Percentiles rank a stretch among this genome's conserved stretches.
Conservation (phyloP, 2,329 filamentous ascomycete genomes). For the Diplodia mutila region DNA sequence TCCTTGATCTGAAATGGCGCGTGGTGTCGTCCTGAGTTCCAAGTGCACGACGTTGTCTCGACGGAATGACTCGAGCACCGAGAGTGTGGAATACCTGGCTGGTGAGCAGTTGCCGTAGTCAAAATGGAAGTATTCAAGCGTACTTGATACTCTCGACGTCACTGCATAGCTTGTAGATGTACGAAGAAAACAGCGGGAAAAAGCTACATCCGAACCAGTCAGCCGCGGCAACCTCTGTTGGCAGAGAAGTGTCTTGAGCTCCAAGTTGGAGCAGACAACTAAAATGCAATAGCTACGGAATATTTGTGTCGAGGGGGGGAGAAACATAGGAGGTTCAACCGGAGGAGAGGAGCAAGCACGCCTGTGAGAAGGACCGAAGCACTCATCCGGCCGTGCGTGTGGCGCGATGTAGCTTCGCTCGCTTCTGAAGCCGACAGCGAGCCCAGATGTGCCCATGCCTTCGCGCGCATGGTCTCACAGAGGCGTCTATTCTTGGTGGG, state of each 20-base stretch:
- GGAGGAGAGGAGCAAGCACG: background rate
- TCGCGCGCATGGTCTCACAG: background rate
- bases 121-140: constrained; percentile 46
- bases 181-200: constrained; percentile 76
- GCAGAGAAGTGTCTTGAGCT: background rate
- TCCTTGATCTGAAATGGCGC: constrained; percentile 58
- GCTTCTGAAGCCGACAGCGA: background rate
- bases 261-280: background rate
- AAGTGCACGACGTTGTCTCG: constrained; percentile 75
- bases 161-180: constrained; percentile 77
- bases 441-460: background rate
- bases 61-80: constrained; percentile 63
- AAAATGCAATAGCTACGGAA: background rate
- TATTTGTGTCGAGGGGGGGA: background rate
- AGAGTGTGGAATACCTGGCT: constrained; percentile 64
- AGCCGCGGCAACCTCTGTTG: background rate
- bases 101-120: background rate
- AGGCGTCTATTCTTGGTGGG: background rate
- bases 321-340: background rate
- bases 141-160: constrained; percentile 63
- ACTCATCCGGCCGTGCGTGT: background rate
- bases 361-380: background rate
- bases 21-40: constrained; percentile 79
- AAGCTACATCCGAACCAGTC: constrained; percentile 53
- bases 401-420: background rate